phyloP scores from a whole-genome alignment of 2,329 filamentous ascomycete species.

The Trichophyton benhamiae region DNA sequence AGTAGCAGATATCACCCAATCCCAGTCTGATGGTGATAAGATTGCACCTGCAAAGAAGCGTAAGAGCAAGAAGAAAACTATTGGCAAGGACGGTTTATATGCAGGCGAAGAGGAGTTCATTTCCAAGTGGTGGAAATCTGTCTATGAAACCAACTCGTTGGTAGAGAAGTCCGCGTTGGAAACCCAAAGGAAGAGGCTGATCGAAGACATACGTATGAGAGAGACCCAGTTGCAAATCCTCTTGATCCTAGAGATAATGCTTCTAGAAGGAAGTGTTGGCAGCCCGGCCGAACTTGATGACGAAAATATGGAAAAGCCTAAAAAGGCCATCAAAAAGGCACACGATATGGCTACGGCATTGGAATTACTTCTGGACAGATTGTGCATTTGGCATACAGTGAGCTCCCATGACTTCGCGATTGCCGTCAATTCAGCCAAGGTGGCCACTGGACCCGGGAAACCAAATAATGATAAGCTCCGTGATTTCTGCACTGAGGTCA shows the following conservation, averaged over 20 bases:
- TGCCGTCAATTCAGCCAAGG: conserved; percentile 19
- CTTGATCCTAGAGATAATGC: conserved; percentile 37
- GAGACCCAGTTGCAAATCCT: conserved; percentile 40
- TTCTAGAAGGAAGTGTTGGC: conserved; percentile 24
- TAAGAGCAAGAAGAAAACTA: conserved; percentile 22
- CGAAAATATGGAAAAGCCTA: conserved; percentile 11
- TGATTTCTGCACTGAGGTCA: conserved; percentile 40
- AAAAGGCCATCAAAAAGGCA: conserved; percentile 11
- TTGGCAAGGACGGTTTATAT: conserved; percentile 38
- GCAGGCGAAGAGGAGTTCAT: conserved; percentile 33
- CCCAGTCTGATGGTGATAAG: conserved; percentile 27
- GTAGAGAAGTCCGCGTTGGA: conserved; percentile 18
- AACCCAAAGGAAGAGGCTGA: conserved; percentile 28
- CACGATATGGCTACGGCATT: conserved; percentile 28
- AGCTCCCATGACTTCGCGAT: conserved; percentile 23
- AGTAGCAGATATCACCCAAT: conserved; percentile 24
- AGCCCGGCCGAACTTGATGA: neutral
- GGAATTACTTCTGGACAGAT: conserved; percentile 36
- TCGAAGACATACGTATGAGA: conserved; percentile 35
- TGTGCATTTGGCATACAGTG: conserved; percentile 42
- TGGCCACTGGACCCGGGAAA: conserved; percentile 21
- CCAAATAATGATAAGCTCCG: conserved; percentile 34
- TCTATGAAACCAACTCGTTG: conserved; percentile 21
- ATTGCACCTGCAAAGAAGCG: conserved; percentile 19
- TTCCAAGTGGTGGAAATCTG: conserved; percentile 35